These are phyloP conservation scores for Cicer arietinum DNA, from an alignment of 306 rosid genomes.

Conservation along the genomic window DNA sequence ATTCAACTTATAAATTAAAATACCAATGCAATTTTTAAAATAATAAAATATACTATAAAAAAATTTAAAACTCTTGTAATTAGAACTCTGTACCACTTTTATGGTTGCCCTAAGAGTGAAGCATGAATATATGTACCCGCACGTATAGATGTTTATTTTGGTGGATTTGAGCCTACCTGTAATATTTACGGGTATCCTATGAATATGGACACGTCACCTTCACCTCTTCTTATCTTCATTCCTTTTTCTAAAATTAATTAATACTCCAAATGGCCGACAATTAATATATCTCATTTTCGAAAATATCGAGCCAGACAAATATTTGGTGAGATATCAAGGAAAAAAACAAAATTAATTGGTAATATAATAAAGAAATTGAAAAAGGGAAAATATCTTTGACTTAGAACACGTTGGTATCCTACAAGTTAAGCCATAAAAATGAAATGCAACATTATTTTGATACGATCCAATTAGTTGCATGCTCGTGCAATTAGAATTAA, in stretches of 20 bases:
- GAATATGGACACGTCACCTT: background rate
- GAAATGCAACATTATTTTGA: background rate
- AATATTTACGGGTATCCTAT: too few relatives aligned
- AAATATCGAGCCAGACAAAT: background rate
- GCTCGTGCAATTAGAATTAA: background rate
- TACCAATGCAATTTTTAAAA: too few relatives aligned
- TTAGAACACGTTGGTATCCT: background rate
- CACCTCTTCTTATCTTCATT: background rate
- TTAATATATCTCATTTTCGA: background rate
- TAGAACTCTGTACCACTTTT: too few relatives aligned
- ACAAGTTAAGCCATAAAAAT: slow-evolving; percentile 13
- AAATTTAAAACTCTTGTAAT: too few relatives aligned
- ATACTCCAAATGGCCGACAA: slow-evolving; percentile 11
- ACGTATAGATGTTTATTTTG: too few relatives aligned
- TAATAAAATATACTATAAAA: too few relatives aligned
- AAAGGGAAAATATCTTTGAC: background rate
- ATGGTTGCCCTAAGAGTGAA: too few relatives aligned
- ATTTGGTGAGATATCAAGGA: background rate
- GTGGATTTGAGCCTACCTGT: too few relatives aligned
- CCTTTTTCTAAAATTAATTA: background rate
- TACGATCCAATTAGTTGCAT: background rate
- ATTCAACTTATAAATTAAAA: too few relatives aligned
- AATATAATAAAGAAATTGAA: background rate
- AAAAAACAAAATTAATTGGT: background rate
- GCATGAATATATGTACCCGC: too few relatives aligned